Base-by-base conservation (phyloP, 805 yeast species). In the Candida dendrica region DNA sequence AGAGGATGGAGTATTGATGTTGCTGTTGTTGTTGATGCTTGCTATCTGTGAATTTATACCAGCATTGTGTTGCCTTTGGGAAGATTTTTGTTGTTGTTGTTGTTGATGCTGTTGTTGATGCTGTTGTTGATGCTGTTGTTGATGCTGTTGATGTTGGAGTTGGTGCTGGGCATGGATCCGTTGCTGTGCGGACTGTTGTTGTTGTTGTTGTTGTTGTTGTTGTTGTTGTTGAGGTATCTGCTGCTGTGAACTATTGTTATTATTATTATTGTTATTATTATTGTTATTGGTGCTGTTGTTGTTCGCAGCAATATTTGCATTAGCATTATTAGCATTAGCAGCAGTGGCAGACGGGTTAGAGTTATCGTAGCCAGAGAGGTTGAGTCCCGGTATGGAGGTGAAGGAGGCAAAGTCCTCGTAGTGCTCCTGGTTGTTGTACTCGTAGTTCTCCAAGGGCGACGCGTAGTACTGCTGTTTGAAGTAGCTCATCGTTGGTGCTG, bases 361-460 rank as follows among this genome's bases (percentile, higher is more conserved):
- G 39, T 26, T 3, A 18, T 35, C 34, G 17, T 35, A 26, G 7
- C 29, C 29, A 11, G 14, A 18, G 11, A 37, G 14, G 18, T 37
- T 37, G 6, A 37, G 16, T 6, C 39, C 39, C 14, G 39, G 29
- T 17, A 37, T 37, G 14, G 39, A 37, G 2, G 39, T 29, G 29
- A 37, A 37, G n/a, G n/a, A 29, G 14, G 39, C 18, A 14, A 37
- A 37, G 3, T 37, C 39, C 30, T 37, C 39, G 19, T 29, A 37
- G 6, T 19, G 39, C 7, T 34, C 19, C 24, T 26, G 34, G 33
- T 38, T 15, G n/a, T 27, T 27, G 34, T 31, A 18, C 38, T 38
- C 26, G 37, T 35, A 36, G 38, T 37, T 37, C 18, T 41, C 42
- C 19, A 35, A 41, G 14, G 33, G 43, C n/a, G 36, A 24, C 6